These are phyloP conservation scores for Stramenopiles sp. DNA, from an alignment of 352 stramenopile genomes.

Conservation along the genomic window DNA sequence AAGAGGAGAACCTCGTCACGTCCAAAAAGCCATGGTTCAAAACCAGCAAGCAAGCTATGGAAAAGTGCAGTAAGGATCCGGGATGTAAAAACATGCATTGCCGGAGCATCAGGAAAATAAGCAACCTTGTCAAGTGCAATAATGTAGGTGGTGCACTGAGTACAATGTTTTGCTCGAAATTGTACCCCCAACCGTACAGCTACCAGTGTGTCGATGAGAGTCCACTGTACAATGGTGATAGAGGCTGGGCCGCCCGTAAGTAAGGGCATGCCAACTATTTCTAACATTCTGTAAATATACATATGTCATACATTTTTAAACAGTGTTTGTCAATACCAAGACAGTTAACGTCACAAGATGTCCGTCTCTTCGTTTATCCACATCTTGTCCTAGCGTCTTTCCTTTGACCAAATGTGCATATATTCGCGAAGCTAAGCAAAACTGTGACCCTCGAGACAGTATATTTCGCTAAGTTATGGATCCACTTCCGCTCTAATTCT, in stretches of 20 bases:
- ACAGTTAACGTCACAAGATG: too few relatives aligned
- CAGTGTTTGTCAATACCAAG: too few relatives aligned
- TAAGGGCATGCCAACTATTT: too few relatives aligned
- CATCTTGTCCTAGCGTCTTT: too few relatives aligned
- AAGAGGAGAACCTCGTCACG: neutral
- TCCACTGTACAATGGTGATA: neutral
- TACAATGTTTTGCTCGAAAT: neutral
- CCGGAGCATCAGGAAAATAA: neutral
- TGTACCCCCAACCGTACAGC: neutral
- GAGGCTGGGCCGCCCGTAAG: neutral
- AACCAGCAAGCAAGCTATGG: neutral
- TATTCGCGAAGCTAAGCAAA: too few relatives aligned
- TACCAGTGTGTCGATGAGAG: neutral
- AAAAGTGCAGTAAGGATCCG: neutral
- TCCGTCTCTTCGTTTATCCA: too few relatives aligned
- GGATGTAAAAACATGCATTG: neutral
- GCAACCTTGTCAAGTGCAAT: neutral
- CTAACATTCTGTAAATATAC: too few relatives aligned
- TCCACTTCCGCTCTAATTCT: too few relatives aligned
- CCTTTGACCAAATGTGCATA: too few relatives aligned
- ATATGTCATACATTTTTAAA: too few relatives aligned
- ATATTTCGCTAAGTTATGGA: too few relatives aligned
- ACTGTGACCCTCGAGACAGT: too few relatives aligned
- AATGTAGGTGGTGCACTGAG: neutral
- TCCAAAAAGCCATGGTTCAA: neutral